Evolutionary conservation across 2,329 filamentous ascomycete species (phyloP).

Genomic region (Colletotrichum kahawae): DNA sequence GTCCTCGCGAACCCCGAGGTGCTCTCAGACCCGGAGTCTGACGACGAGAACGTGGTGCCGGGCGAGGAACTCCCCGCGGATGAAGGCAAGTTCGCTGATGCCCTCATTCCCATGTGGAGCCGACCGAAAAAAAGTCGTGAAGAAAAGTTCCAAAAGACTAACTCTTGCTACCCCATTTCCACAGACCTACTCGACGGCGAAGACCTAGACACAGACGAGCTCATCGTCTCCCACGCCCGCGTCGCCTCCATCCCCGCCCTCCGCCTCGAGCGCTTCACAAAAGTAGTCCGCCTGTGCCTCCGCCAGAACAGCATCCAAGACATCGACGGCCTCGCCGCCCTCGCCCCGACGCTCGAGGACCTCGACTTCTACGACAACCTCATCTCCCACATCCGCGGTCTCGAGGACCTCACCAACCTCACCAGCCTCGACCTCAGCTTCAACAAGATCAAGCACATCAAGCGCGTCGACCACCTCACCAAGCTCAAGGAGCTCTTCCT

Average conservation of each 20-base stretch:
- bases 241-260: conserved; percentile 79
- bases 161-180: background rate
- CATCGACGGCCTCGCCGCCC: conserved; percentile 73
- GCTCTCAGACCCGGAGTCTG: conserved; percentile 83
- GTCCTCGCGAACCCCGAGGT: conserved; percentile 80
- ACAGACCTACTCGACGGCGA: conserved; percentile 68
- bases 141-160: conserved; percentile 2
- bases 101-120: background rate
- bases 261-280: conserved; percentile 81
- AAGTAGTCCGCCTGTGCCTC: conserved; percentile 80
- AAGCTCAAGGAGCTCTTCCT: conserved; percentile 87
- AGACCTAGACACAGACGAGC: conserved; percentile 71
- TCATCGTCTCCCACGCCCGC: conserved; percentile 88
- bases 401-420: conserved; percentile 79
- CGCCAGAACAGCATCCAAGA: conserved; percentile 88
- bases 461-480: conserved; percentile 78
- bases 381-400: conserved; percentile 82
- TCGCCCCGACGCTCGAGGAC: conserved; percentile 75
- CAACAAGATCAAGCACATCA: conserved; percentile 99
- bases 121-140: background rate
- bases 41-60: conserved; percentile 68
- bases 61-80: conserved; percentile 81
- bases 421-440: conserved; percentile 89
- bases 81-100: conserved; percentile 62
- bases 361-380: conserved; percentile 97